Conservation (phyloP, 768 basidiomycete genomes). For the Lanmaoa rubissima region DNA sequence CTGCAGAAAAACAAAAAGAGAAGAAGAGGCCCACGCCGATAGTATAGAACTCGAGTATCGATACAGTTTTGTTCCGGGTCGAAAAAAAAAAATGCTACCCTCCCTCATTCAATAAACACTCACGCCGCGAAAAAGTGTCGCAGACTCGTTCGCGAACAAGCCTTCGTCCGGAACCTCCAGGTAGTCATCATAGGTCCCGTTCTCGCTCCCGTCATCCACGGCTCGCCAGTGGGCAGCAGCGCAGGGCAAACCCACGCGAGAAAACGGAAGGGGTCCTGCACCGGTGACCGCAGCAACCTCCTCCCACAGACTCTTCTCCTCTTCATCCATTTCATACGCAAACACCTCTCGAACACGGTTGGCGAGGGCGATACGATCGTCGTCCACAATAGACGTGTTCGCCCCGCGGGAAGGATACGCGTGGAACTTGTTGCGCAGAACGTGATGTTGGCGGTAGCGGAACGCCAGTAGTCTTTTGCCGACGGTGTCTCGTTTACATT, state of each 20-base stretch:
- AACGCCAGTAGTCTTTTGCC: conserved; percentile 26
- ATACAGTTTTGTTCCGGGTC: conserved; percentile 6
- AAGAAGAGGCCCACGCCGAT: neutral
- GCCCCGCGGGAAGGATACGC: neutral
- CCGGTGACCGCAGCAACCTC: conserved; percentile 28
- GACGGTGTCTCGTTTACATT: conserved; percentile 29
- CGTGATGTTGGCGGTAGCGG: conserved; percentile 15
- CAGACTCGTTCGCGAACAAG: conserved; percentile 20
- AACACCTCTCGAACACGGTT: conserved; percentile 14
- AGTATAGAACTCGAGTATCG: neutral
- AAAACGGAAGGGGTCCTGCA: conserved; percentile 11
- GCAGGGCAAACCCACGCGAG: conserved; percentile 15
- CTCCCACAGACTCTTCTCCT: conserved; percentile 29
- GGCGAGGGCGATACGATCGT: conserved; percentile 8
- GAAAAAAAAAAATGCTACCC: neutral
- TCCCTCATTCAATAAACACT: conserved; percentile 18
- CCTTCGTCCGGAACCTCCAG: conserved; percentile 19
- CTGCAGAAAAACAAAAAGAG: neutral
- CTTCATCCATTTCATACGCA: conserved; percentile 23
- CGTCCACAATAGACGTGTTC: neutral
- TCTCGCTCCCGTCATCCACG: conserved; percentile 4
- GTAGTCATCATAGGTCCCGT: conserved; percentile 2
- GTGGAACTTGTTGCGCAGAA: conserved; percentile 6
- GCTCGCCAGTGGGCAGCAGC: neutral
- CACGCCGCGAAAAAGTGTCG: conserved; percentile 19